phyloP scores from a whole-genome alignment of 768 basidiomycete genomes.

The Lentinula guzmanii region DNA sequence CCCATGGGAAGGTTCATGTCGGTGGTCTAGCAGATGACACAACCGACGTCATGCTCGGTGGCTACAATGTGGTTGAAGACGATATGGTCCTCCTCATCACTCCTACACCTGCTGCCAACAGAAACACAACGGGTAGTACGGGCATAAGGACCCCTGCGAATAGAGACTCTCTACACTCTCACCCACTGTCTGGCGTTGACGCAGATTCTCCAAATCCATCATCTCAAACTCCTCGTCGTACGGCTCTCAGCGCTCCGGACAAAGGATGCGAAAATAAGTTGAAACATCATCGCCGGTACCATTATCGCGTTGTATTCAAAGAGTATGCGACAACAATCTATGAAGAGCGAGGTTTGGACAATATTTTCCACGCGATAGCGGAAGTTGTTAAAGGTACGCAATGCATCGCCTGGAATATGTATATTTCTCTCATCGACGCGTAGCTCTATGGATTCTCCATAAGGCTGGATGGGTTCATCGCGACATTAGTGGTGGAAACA shows the following conservation, averaged over 20 bases:
- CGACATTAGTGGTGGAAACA: background rate
- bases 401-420: background rate
- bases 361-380: background rate
- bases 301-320: background rate
- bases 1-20: background rate
- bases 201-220: background rate
- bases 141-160: background rate
- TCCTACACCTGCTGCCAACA: background rate
- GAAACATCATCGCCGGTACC: background rate
- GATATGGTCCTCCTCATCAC: background rate
- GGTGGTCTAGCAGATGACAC: background rate
- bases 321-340: background rate
- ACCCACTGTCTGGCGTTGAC: background rate
- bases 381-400: background rate
- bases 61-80: background rate
- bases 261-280: background rate
- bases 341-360: background rate
- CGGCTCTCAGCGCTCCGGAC: too few species aligned
- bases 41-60: background rate
- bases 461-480: background rate
- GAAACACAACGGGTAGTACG: background rate
- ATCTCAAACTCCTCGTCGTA: background rate
- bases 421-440: background rate
- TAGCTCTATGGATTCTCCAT: background rate
- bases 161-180: background rate